Percentiles rank a stretch among this genome's conserved stretches.
These are phyloP conservation scores for Colletotrichum sp. DNA, from an alignment of 2,329 filamentous ascomycete genomes.

Conservation along the genomic window DNA sequence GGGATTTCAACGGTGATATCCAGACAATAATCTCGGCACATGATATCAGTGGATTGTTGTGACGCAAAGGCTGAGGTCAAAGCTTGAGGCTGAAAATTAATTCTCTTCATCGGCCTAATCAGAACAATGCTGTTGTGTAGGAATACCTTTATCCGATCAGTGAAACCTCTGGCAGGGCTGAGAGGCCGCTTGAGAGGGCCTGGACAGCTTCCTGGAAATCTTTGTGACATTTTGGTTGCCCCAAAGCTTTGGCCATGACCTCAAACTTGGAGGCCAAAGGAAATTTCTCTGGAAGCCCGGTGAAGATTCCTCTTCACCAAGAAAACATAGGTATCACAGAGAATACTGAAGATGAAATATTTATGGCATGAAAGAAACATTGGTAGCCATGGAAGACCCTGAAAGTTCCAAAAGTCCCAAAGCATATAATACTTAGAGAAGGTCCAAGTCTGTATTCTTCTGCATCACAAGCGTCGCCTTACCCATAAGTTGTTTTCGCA, in stretches of 20 bases:
- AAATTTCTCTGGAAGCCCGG: not conserved
- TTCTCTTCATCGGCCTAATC: not conserved
- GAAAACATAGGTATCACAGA: not conserved
- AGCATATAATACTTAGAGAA: not conserved
- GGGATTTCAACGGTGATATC: not conserved
- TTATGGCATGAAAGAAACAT: not conserved
- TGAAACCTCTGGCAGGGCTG: not conserved
- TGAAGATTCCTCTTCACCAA: not conserved
- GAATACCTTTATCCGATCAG: not conserved
- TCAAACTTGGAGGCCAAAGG: not conserved
- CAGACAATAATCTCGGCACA: not conserved
- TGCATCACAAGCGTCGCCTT: not conserved
- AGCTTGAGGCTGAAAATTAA: not conserved
- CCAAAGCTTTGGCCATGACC: not conserved
- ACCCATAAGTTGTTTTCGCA: not conserved
- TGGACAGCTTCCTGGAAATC: not conserved
- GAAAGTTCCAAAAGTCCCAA: not conserved
- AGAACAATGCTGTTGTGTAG: not conserved
- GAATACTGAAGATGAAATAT: not conserved
- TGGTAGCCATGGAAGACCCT: accelerated
- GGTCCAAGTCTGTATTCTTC: not conserved
- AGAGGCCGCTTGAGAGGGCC: not conserved
- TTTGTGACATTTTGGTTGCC: not conserved
- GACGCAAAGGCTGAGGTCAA: not conserved
- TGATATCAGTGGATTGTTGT: not conserved